A percentile compares a stretch with the other conserved stretches of the same genome.
These are phyloP conservation scores for Exophiala spinifera DNA, from an alignment of 2,329 filamentous ascomycete species.

Conservation along the genomic window DNA sequence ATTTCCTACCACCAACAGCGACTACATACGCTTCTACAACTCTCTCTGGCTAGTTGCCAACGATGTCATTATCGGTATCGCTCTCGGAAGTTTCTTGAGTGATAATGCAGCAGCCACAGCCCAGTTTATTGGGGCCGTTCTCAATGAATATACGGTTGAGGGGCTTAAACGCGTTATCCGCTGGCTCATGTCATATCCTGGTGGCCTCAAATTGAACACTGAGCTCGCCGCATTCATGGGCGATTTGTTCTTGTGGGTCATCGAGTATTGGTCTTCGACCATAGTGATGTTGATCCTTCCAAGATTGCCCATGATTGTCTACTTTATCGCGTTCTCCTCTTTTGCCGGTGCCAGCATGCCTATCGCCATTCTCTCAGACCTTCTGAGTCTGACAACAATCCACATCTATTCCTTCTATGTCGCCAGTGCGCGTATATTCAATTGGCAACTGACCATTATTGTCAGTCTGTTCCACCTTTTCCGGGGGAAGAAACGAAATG, in stretches of 20 bases:
- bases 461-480: constrained; percentile 98
- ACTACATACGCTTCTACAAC: constrained; percentile 99
- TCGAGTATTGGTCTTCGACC: constrained; percentile 80
- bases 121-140: constrained; percentile 69
- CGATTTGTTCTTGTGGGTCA: constrained; percentile 96
- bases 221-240: constrained; percentile 92
- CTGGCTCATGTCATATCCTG: constrained; percentile 95
- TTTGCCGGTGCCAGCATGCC: constrained; percentile 97
- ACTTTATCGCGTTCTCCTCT: constrained; percentile 88
- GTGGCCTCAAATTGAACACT: constrained; percentile 89
- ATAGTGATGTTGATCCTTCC: constrained; percentile 69
- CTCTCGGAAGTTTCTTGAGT: constrained; percentile 92
- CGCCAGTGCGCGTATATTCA: constrained; percentile 92
- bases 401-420: constrained; percentile 99
- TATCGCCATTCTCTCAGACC: constrained; percentile 89
- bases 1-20: constrained; percentile 88
- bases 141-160: constrained; percentile 81
- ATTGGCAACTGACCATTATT: constrained; percentile 97
- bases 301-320: constrained; percentile 78
- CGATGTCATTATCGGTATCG: constrained; percentile 97
- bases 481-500: constrained; percentile 95
- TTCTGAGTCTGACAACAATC: constrained; percentile 84
- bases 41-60: constrained; percentile 98
- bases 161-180: constrained; percentile 83
- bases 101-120: constrained; percentile 88